A percentile compares a stretch with the other conserved stretches of the same genome.
phyloP scores from a whole-genome alignment of 441 rosid species.

The Gossypium schwendimanii region DNA sequence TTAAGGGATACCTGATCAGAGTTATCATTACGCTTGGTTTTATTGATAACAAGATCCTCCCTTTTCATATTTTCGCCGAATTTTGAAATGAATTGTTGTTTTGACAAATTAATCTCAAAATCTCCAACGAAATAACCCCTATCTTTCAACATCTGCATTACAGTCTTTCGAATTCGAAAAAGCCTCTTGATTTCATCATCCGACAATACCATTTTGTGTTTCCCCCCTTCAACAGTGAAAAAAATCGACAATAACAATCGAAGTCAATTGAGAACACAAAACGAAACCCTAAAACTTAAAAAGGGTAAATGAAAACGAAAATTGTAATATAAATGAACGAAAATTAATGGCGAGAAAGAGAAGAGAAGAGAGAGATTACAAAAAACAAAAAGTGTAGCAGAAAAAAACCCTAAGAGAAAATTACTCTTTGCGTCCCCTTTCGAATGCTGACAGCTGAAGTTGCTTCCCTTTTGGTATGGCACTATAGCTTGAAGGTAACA shows the following conservation, averaged over 20 bases:
- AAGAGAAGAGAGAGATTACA: background rate
- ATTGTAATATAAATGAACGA: background rate
- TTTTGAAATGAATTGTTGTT: conserved; percentile 46
- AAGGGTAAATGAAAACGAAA: background rate
- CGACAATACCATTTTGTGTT: conserved; percentile 32
- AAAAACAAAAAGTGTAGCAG: background rate
- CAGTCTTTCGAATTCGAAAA: conserved; percentile 54
- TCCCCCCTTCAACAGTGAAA: background rate
- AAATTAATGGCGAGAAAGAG: background rate
- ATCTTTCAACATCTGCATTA: conserved; percentile 78
- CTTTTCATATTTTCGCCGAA: conserved; percentile 75
- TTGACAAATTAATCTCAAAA: conserved; percentile 48
- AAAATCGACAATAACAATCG: background rate
- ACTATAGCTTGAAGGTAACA: too few species aligned
- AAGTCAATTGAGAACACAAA: background rate
- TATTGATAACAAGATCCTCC: conserved; percentile 74
- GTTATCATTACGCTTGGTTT: conserved; percentile 38
- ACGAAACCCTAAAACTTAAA: background rate
- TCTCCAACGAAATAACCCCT: conserved; percentile 64
- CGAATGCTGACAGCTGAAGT: background rate
- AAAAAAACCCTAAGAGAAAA: background rate
- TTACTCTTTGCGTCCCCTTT: background rate
- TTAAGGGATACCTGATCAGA: conserved; percentile 50
- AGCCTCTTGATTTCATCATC: conserved; percentile 68
- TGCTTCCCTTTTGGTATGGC: background rate